Evolutionary conservation across 805 yeast genomes (phyloP).

Genomic region (Alloascoidea hylecoeti): DNA sequence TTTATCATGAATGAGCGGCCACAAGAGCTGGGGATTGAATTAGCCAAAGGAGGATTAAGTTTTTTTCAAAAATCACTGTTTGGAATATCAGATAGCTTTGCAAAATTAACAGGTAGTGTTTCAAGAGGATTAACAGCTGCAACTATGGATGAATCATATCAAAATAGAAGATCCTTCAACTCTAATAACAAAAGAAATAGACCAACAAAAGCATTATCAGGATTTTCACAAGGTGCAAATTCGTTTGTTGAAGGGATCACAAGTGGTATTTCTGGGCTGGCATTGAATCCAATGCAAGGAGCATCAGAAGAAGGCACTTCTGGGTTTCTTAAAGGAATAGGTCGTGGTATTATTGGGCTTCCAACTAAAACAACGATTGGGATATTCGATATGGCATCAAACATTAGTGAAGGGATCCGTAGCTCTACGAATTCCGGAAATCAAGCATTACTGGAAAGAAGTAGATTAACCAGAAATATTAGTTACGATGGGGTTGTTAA

Average conservation of each 20-base stretch:
- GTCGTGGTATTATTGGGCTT: conserved; percentile 87
- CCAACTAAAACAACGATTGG: conserved; percentile 98
- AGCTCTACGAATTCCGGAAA: conserved; percentile 88
- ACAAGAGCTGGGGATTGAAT: conserved; percentile 85
- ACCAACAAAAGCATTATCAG: conserved; percentile 76
- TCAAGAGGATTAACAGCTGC: conserved; percentile 91
- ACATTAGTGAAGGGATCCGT: conserved; percentile 86
- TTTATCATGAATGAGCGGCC: conserved; percentile 90
- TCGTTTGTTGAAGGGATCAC: conserved; percentile 79
- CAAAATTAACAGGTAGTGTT: conserved; percentile 84
- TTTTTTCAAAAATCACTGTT: conserved; percentile 90
- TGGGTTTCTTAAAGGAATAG: conserved; percentile 89
- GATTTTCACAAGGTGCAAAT: conserved; percentile 74
- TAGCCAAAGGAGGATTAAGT: conserved; percentile 93
- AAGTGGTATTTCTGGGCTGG: conserved; percentile 83
- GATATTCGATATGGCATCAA: conserved; percentile 80
- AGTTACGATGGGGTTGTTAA: conserved; percentile 58
- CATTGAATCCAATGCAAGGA: conserved; percentile 83
- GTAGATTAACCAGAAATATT: conserved; percentile 71
- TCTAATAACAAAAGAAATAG: conserved; percentile 61
- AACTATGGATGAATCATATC: conserved; percentile 76
- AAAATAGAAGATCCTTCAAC: conserved; percentile 69
- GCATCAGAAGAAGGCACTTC: conserved; percentile 79
- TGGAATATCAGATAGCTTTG: conserved; percentile 87
- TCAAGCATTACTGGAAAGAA: conserved; percentile 59